phyloP scores from a whole-genome alignment of 2,329 filamentous ascomycete species.

The Cyphellophora europaea region DNA sequence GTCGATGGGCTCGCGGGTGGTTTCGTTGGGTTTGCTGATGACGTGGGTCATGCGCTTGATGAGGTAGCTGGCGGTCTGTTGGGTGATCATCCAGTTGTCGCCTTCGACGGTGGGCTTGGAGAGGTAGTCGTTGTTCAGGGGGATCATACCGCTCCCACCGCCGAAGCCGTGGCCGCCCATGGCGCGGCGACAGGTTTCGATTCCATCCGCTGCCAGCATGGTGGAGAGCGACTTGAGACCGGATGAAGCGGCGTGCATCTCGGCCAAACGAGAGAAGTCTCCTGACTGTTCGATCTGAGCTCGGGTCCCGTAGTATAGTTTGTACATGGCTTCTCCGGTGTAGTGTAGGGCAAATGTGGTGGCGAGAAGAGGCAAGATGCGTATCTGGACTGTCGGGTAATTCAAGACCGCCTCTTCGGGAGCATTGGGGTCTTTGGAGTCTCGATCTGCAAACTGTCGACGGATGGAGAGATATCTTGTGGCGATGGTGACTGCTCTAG shows the following conservation, averaged over 20 bases:
- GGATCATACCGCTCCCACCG: constrained; percentile 40
- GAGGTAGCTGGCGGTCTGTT: constrained; percentile 66
- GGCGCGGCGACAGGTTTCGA: constrained; percentile 64
- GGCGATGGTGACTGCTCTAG: constrained; percentile 42
- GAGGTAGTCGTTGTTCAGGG: constrained; percentile 65
- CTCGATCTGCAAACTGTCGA: constrained; percentile 40
- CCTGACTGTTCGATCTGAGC: constrained; percentile 35
- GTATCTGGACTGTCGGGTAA: constrained; percentile 44
- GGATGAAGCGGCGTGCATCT: constrained; percentile 66
- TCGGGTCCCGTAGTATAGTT: constrained; percentile 34
- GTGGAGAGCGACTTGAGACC: constrained; percentile 65
- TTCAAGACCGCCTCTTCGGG: constrained; percentile 39
- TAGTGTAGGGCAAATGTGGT: constrained; percentile 42
- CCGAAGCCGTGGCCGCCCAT: constrained; percentile 56
- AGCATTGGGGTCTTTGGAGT: constrained; percentile 23
- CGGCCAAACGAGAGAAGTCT: constrained; percentile 48
- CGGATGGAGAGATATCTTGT: constrained; percentile 40
- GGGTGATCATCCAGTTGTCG: constrained; percentile 73
- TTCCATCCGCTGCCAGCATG: constrained; percentile 61
- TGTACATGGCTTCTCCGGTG: constrained; percentile 33
- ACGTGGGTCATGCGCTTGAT: constrained; percentile 42
- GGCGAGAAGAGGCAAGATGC: constrained; percentile 42
- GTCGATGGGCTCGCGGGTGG: constrained; percentile 50
- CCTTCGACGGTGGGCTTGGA: constrained; percentile 64
- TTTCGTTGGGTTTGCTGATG: constrained; percentile 52